A percentile compares a stretch with the other conserved stretches of the same genome.
phyloP scores from a whole-genome alignment of 495 filamentous ascomycete genomes.

The Penicillium angulare region DNA sequence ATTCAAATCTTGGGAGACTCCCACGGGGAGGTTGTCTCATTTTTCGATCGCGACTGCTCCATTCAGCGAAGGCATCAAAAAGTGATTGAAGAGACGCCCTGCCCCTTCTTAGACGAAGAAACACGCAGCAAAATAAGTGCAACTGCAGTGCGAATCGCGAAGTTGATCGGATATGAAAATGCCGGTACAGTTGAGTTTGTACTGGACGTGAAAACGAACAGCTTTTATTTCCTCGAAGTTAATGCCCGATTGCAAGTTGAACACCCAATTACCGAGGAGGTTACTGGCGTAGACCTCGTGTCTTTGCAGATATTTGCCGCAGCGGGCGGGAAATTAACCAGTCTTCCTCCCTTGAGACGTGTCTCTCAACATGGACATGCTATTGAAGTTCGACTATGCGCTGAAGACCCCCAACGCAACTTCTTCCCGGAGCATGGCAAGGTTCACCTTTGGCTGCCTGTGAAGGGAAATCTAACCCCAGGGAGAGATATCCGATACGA shows the following conservation, averaged over 20 bases:
- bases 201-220: conserved; percentile 55
- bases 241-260: conserved; percentile 68
- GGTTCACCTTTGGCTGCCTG: no score
- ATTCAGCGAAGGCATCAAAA: background rate
- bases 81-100: background rate
- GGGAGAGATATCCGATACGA: no score
- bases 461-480: no score
- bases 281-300: conserved; percentile 59
- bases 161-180: conserved; percentile 54
- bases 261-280: conserved; percentile 63
- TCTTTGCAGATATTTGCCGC: no score
- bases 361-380: no score
- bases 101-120: conserved; percentile 19
- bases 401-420: no score
- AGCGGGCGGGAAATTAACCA: no score
- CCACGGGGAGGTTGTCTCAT: background rate
- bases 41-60: background rate
- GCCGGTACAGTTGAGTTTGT: conserved; percentile 66
- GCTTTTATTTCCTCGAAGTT: conserved; percentile 69
- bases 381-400: no score
- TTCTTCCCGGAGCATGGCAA: no score
- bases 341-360: no score
- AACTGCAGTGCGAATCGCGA: conserved; percentile 50
- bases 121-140: conserved; percentile 48
- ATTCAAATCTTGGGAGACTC: background rate